phyloP scores from a whole-genome alignment of 2,329 filamentous ascomycete species.

The Teratosphaeria epicoccoides region DNA sequence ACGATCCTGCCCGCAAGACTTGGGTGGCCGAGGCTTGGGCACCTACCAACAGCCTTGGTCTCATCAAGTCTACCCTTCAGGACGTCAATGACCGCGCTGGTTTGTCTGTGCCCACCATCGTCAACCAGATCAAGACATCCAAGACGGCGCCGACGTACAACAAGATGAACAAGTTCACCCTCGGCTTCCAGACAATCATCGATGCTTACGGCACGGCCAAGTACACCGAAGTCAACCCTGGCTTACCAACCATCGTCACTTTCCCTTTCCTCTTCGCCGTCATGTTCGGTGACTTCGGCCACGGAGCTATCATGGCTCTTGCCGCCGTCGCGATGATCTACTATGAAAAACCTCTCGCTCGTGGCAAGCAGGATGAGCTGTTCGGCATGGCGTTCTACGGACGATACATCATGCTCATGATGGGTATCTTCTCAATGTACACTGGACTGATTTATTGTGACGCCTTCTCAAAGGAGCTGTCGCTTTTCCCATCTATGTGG shows the following conservation, averaged over 20 bases:
- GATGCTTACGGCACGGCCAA: constrained; percentile 97
- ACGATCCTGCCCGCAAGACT: constrained; percentile 89
- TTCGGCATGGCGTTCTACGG: constrained; percentile 99
- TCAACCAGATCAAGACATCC: constrained; percentile 94
- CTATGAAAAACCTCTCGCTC: constrained; percentile 72
- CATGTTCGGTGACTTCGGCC: constrained; percentile 98
- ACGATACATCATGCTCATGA: constrained; percentile 95
- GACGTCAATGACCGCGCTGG: constrained; percentile 95
- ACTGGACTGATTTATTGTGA: constrained; percentile 98
- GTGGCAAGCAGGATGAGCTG: constrained; percentile 90
- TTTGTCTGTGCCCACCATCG: constrained; percentile 92
- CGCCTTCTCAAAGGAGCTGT: constrained; percentile 86
- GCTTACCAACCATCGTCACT: constrained; percentile 86
- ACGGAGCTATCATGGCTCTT: constrained; percentile 77
- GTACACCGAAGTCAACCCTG: constrained; percentile 94
- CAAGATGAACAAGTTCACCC: constrained; percentile 97
- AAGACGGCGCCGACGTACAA: constrained; percentile 96
- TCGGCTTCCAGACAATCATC: constrained; percentile 97
- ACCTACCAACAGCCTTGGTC: constrained; percentile 76
- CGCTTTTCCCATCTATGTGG: constrained; percentile 84
- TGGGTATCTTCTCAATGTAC: constrained; percentile 94
- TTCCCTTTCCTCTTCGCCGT: constrained; percentile 99
- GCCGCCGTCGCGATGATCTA: constrained; percentile 89
- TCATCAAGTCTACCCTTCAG: constrained; percentile 87
- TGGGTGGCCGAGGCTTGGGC: constrained; percentile 97